phyloP scores from a whole-genome alignment of 2,329 filamentous ascomycete genomes.

The Achaetomium macrosporum region DNA sequence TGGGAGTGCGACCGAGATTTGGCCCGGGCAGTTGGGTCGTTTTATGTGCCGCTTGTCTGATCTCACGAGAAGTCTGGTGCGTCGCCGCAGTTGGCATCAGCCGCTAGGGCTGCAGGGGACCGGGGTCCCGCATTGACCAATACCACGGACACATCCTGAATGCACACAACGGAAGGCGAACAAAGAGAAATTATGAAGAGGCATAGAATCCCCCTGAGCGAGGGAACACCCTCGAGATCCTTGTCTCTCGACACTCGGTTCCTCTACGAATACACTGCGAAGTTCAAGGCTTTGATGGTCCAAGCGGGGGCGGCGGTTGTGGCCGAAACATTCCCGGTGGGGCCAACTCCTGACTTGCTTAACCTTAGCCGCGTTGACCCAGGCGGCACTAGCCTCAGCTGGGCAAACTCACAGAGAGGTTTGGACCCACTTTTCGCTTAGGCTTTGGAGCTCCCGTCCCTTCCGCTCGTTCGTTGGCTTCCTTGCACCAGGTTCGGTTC shows the following conservation, averaged over 20 bases:
- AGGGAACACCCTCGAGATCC: too few relatives aligned
- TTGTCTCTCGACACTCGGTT: too few relatives aligned
- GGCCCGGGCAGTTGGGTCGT: background rate
- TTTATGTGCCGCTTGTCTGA: slow-evolving; percentile 7
- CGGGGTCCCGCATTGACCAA: too few relatives aligned
- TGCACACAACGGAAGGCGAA: too few relatives aligned
- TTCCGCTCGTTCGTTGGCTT: background rate
- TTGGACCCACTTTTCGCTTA: background rate
- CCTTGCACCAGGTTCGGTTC: background rate
- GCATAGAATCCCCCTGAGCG: too few relatives aligned
- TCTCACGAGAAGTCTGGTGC: background rate
- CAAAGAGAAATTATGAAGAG: too few relatives aligned
- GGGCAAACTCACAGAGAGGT: background rate
- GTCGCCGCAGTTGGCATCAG: too few relatives aligned
- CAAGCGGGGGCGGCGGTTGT: background rate
- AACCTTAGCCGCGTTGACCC: too few relatives aligned
- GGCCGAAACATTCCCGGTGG: slow-evolving; percentile 6
- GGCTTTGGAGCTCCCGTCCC: background rate
- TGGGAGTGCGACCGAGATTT: background rate
- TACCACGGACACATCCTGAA: too few relatives aligned
- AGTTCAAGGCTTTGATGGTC: background rate
- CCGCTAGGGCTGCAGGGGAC: too few relatives aligned
- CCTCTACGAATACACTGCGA: background rate
- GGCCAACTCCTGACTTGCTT: slow-evolving; percentile 1
- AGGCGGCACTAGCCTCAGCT: slow-evolving; percentile 5